These are phyloP conservation scores for Wakefieldia striispora DNA, from an alignment of 768 basidiomycete species.

Conservation along the genomic window DNA sequence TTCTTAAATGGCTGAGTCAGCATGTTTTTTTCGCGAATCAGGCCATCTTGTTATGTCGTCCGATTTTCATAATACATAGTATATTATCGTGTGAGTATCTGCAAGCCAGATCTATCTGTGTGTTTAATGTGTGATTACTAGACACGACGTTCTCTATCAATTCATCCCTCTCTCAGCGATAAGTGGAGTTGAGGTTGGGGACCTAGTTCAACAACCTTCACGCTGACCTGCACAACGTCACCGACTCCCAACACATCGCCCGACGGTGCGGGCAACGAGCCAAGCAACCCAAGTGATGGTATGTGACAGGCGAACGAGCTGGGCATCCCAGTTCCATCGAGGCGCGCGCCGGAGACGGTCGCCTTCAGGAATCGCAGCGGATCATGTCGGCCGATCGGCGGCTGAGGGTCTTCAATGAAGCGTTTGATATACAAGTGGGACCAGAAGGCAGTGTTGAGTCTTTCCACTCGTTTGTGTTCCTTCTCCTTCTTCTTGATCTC, in stretches of 20 bases:
- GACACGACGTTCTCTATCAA: not conserved
- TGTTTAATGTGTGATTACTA: not conserved
- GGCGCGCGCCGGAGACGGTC: conserved; percentile 18
- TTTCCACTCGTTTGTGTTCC: conserved; percentile 28
- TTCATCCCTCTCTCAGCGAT: conserved; percentile 7
- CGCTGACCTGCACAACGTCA: conserved; percentile 23
- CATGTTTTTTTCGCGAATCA: conserved; percentile 12
- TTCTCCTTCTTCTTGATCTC: conserved; percentile 39
- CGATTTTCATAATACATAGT: too few species aligned
- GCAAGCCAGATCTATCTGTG: too few species aligned
- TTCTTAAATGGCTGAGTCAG: conserved; percentile 26
- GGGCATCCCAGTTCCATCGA: conserved; percentile 7
- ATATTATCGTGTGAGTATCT: too few species aligned
- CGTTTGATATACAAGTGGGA: conserved; percentile 38
- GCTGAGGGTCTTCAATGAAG: conserved; percentile 30
- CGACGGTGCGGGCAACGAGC: conserved; percentile 10
- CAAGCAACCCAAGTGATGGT: conserved; percentile 26
- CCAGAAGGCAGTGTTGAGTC: conserved; percentile 41
- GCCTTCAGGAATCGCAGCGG: conserved; percentile 30
- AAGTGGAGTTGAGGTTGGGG: conserved; percentile 26
- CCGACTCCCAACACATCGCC: conserved; percentile 22
- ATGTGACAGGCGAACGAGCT: conserved; percentile 23
- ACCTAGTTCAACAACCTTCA: conserved; percentile 31
- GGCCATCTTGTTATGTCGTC: conserved; percentile 5
- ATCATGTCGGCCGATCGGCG: conserved; percentile 18